Evolutionary conservation across 2,329 filamentous ascomycete species (phyloP).

Genomic region (Colletotrichum sublineola): DNA sequence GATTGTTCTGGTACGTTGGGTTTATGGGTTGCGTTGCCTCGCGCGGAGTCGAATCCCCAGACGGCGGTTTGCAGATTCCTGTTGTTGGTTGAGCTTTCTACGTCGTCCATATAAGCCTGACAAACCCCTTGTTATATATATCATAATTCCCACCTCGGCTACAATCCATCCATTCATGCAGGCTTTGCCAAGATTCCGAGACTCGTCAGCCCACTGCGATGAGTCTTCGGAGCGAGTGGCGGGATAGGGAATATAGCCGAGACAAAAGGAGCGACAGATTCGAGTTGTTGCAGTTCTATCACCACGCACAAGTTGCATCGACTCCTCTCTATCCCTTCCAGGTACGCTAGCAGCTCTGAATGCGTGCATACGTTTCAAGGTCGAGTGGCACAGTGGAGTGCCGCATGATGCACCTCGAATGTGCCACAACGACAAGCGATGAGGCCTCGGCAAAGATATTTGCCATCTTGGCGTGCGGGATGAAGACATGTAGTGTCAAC

Average conservation of each 20-base stretch:
- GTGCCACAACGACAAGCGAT: neutral
- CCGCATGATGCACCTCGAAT: neutral
- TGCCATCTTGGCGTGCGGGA: neutral
- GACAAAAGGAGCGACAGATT: too few species aligned
- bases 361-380: neutral
- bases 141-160: neutral
- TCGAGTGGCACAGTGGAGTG: too few species aligned
- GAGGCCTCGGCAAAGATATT: neutral
- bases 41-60: neutral
- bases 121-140: slow-evolving; percentile 10
- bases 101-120: neutral
- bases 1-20: neutral
- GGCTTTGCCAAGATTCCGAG: neutral
- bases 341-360: neutral
- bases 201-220: neutral
- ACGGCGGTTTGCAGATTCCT: neutral
- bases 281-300: too few species aligned
- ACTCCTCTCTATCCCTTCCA: neutral
- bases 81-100: neutral
- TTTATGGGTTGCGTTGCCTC: neutral
- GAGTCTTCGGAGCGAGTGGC: neutral
- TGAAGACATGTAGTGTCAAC: neutral
- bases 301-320: too few species aligned
- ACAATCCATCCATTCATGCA: neutral
- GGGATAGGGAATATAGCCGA: too few species aligned